Base-by-base conservation (phyloP, 139 green algal genomes). In the Coelastrella sp. region DNA sequence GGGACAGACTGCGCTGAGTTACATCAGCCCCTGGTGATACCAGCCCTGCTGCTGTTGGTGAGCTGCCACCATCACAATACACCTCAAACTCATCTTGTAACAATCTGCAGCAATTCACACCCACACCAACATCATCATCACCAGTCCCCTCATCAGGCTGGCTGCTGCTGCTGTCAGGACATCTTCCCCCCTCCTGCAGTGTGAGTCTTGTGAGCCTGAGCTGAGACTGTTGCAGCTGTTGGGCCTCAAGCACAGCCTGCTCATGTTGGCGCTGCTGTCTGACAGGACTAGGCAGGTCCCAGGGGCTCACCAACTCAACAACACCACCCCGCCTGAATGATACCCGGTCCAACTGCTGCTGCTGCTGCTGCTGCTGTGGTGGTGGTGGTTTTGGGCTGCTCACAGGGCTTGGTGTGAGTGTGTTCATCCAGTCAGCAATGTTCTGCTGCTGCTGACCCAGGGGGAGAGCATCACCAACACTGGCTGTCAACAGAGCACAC, bases 31-130 rank as follows among this genome's bases (percentile, higher is more conserved):
- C 15, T 23, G 9, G 38, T 25, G 53, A 17, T 34, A 27, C 71
- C 38, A 21, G 21, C 38, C 41, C 71, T 79, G 76, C 76, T 74
- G 76, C 35, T 83, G 37, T 57, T 73, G 19, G 13, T 5, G 23
- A 23, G 64, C 15, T 40, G 17, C 34, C n/a, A 19, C 15, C 57
- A 69, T 84, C 78, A 71, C 78, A 84, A 53, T 76, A 84, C 45
- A 84, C 78, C 59, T 74, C 78, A 84, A 84, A 84, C 60, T 75
- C 78, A n/a, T 84, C 78, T 15, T 75, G 37, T 27, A 84, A 27
- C 13, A 76, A 38, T 27, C 78, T 50, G 59, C 76, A 84, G 59
- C 76, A 84, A 57, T 38, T 84, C 32, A 45, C 32, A 53, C 21
- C 75, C 9, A 25, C 41, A 34, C n/a, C 37, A 41, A 63, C 69